Evolutionary conservation across 306 rosid genomes (phyloP).

Genomic region (Prunus salicina): DNA sequence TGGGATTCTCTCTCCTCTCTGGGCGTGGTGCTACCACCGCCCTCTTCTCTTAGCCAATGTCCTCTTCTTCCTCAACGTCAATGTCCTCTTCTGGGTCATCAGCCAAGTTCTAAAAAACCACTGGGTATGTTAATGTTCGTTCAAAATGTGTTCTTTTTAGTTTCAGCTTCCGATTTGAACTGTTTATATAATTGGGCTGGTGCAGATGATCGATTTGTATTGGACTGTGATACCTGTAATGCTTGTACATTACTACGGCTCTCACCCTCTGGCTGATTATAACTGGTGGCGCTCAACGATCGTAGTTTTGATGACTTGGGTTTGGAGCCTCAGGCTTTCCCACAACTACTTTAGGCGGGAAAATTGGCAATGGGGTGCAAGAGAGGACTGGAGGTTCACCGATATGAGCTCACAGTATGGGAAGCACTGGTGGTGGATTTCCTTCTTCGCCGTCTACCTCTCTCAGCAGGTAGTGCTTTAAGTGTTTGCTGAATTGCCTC

Average conservation of each 20-base stretch:
- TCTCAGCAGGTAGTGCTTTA: conserved; percentile 66
- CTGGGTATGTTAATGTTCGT: conserved; percentile 49
- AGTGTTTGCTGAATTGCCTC: conserved; percentile 32
- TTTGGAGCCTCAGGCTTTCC: conserved; percentile 73
- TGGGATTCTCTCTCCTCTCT: conserved; percentile 37
- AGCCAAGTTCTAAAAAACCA: conserved; percentile 67
- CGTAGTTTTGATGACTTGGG: conserved; percentile 60
- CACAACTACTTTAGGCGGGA: conserved; percentile 92
- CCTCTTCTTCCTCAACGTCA: conserved; percentile 85
- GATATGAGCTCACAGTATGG: conserved; percentile 74
- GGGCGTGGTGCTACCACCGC: conserved; percentile 79
- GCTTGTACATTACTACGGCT: conserved; percentile 67
- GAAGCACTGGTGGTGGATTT: conserved; percentile 85
- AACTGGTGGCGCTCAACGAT: conserved; percentile 67
- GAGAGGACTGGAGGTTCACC: conserved; percentile 93
- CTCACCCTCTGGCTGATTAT: conserved; percentile 68
- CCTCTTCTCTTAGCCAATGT: conserved; percentile 73
- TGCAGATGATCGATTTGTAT: conserved; percentile 87
- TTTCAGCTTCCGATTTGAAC: neutral
- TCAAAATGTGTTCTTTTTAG: neutral
- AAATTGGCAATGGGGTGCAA: conserved; percentile 86
- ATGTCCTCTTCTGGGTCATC: conserved; percentile 81
- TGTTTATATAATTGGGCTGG: conserved; percentile 6
- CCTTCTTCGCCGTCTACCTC: conserved; percentile 75
- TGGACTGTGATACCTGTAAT: conserved; percentile 91